Evolutionary conservation across 2,329 filamentous ascomycete genomes (phyloP).

Genomic region (Alternaria gaisen): DNA sequence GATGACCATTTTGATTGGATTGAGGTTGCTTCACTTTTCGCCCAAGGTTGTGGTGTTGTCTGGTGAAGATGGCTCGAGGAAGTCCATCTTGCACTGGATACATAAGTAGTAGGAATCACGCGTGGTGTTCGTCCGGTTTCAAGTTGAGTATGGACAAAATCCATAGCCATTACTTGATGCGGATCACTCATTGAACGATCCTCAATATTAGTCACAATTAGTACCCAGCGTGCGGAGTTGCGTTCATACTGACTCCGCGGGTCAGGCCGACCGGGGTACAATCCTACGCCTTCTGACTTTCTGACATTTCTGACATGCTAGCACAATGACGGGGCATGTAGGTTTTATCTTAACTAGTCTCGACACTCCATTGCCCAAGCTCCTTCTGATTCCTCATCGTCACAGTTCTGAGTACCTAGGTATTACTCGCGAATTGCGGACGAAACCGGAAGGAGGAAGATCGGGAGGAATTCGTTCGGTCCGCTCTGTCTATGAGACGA

Average conservation of each 20-base stretch:
- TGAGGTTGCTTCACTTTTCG: too few relatives aligned
- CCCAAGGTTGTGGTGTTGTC: not conserved
- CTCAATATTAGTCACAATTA: too few relatives aligned
- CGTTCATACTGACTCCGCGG: not conserved
- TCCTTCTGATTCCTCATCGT: not conserved
- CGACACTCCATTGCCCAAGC: not conserved
- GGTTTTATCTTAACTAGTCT: not conserved
- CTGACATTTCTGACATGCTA: slow-evolving; percentile 9
- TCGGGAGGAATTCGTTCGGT: not conserved
- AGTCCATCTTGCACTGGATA: fast-evolving
- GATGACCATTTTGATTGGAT: not conserved
- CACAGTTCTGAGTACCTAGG: not conserved
- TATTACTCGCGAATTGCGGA: not conserved
- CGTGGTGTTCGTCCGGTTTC: not conserved
- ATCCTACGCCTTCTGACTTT: slow-evolving; percentile 6
- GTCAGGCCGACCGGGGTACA: not conserved
- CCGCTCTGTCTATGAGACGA: too few relatives aligned
- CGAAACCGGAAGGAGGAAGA: not conserved
- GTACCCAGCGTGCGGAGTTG: too few relatives aligned
- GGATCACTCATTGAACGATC: not conserved
- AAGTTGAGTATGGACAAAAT: not conserved
- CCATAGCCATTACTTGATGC: not conserved
- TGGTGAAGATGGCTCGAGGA: not conserved
- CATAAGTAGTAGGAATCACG: not conserved
- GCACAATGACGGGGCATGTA: not conserved